Base-by-base conservation (phyloP, 176 grass and related monocot species). In the Eremochloa ophiuroides region DNA sequence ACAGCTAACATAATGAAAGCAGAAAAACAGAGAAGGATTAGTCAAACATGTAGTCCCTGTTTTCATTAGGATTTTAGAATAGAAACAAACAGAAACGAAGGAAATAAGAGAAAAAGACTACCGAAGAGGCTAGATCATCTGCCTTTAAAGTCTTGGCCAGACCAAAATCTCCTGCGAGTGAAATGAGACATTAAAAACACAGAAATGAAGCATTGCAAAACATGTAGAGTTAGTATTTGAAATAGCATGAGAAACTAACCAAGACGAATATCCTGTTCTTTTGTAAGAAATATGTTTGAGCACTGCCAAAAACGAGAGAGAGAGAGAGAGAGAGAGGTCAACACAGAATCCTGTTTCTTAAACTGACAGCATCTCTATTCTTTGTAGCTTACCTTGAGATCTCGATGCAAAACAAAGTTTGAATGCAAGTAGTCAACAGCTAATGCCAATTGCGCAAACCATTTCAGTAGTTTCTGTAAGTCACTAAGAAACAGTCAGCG, bases 201-300 rank as follows among this genome's bases (percentile, higher is more conserved):
- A 68, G 2, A 66, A 87, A 76, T 33, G 29, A 65, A 76, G 35
- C 56, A 76, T 29, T 79, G 17, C 15, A 55, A 74, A 62, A 41
- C 74, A 13, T 27, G 78, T 25, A 59, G 39, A 77, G 12, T 47
- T 48, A 15, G 1, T 41, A 84, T 80, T 82, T 81, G 55, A 82
- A 58, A 71, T 74, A 71, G 48, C 27, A 61, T 15, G 58, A 43
- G 79, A 72, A 79, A 84, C 93, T 88, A 91, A 99, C 97, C 97
- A 80, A 99, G 97, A 42, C 91, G 93, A 76, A 99, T 87, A 33
- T 99, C 89, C 26, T 99, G 97, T 88, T 96, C 91, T 85, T 99
- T 99, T 25, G 93, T 99, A 17, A 99, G 97, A 87, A 99, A 99
- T 87, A 96, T 99, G 71, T 99, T 99, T 88, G 93, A 99, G 74